A percentile compares a stretch with the other conserved stretches of the same genome.
Evolutionary conservation across 345 rosid genomes (phyloP).

Genomic region (Sisymbrium irio): DNA sequence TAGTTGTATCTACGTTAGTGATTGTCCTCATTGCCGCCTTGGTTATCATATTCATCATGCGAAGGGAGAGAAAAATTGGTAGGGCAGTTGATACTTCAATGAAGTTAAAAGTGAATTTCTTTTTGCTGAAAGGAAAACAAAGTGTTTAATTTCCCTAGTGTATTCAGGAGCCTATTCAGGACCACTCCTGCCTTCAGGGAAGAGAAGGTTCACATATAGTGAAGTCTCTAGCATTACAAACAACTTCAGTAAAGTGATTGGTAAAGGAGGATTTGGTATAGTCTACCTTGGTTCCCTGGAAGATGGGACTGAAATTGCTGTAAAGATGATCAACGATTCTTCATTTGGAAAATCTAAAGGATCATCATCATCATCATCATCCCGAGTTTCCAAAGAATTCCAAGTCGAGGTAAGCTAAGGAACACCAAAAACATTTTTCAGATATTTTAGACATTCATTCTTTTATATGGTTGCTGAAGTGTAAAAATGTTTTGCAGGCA

Average conservation of each 20-base stretch:
- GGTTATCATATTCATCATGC: constrained; percentile 25
- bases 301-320: constrained; percentile 49
- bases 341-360: constrained; percentile 33
- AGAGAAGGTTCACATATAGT: constrained; percentile 34
- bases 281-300: constrained; percentile 44
- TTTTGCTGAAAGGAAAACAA: constrained; percentile 3
- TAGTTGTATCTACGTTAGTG: constrained; percentile 27
- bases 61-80: constrained; percentile 41
- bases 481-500: constrained; percentile 38
- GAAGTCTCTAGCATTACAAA: constrained; percentile 44
- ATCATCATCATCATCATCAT: constrained; percentile 20
- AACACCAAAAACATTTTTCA: neutral
- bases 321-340: constrained; percentile 47
- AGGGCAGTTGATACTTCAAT: no score
- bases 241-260: constrained; percentile 40
- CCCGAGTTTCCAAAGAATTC: constrained; percentile 45
- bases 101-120: no score
- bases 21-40: constrained; percentile 32
- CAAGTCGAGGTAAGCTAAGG: constrained; percentile 43
- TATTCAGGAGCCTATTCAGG: constrained; percentile 33
- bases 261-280: constrained; percentile 55
- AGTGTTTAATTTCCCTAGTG: constrained; percentile 15
- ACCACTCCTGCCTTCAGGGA: constrained; percentile 35
- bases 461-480: neutral
- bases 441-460: neutral